Base-by-base conservation (phyloP, 768 basidiomycete species). In the Tulasnella sp. region DNA sequence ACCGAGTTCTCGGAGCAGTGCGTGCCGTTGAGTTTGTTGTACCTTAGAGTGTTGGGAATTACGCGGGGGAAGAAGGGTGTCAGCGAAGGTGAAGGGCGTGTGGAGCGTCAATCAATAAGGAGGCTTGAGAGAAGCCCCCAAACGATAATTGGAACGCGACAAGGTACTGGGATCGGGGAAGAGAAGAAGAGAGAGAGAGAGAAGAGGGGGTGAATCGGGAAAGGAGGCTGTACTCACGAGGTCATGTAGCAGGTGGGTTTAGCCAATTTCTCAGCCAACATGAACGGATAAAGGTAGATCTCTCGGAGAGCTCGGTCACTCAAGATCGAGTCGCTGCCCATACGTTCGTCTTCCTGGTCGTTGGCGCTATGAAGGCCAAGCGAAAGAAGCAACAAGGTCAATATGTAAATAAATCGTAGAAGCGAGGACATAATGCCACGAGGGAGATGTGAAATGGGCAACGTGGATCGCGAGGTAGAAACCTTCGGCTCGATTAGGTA, bases 261-360 rank as follows among this genome's bases (percentile, higher is more conserved):
- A 20, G 84, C 80, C 28, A 83, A 82, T 28, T 82, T 81, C 77
- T 85, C 92, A 9, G 93, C 92, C 69, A 93, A 86, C 91, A 93
- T 92, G 83, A 85, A 92, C 89, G 92, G 93, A 83, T 91, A 90
- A 9, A 93, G 88, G 85, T 94, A 93, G 78, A 94, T 88, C 84
- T 94, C 93, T 72, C 93, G 88, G 69, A 94, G 85, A n/a, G 93
- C 91, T 44, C 93, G 88, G 44, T 90, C 89, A 12, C 92, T 91
- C 81, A 94, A 86, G 64, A 91, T 90, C 16, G 91, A 92, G 20
- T 92, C 90, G n/a, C 89, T 90, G 9, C 91, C 90, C 22, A 90
- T 90, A 14, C 92, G 88, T 84, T 93, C 92, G 82, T 92, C 90
- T 84, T 93, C 93, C 85, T 93, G 92, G 83, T 93, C 93, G 85